These are phyloP conservation scores for Tricholoma saponaceum DNA, from an alignment of 768 basidiomycete genomes.

Conservation along the genomic window DNA sequence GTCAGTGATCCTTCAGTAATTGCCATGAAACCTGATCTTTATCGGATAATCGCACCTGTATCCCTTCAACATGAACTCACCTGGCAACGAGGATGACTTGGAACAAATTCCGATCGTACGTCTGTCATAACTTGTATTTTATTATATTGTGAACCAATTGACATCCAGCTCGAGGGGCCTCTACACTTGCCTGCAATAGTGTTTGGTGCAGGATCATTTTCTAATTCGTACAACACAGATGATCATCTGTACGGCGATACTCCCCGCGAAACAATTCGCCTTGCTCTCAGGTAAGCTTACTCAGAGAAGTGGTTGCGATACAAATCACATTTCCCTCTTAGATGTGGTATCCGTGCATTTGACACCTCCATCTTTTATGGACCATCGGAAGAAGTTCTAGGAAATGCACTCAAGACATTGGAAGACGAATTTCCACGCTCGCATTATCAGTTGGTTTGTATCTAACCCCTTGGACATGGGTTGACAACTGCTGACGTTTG, in stretches of 20 bases:
- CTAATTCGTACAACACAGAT: conserved; percentile 60
- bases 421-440: conserved; percentile 69
- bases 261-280: conserved; percentile 64
- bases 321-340: conserved; percentile 20
- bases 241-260: conserved; percentile 49
- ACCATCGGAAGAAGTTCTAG: conserved; percentile 72
- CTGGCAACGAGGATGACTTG: conserved; percentile 7
- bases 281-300: conserved; percentile 63
- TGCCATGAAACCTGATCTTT: too few species aligned
- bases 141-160: background rate
- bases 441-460: conserved; percentile 67
- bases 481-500: background rate
- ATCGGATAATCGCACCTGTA: background rate
- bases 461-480: background rate
- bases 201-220: conserved; percentile 72
- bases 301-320: background rate
- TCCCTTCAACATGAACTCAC: background rate
- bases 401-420: conserved; percentile 58
- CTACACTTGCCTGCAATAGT: conserved; percentile 47
- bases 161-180: conserved; percentile 24
- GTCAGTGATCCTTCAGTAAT: too few species aligned
- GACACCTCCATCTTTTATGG: conserved; percentile 85
- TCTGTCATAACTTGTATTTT: conserved; percentile 20
- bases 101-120: conserved; percentile 35
- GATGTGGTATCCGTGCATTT: conserved; percentile 78